phyloP scores from a whole-genome alignment of 768 basidiomycete species.

The Phanerodontia chrysosporium region DNA sequence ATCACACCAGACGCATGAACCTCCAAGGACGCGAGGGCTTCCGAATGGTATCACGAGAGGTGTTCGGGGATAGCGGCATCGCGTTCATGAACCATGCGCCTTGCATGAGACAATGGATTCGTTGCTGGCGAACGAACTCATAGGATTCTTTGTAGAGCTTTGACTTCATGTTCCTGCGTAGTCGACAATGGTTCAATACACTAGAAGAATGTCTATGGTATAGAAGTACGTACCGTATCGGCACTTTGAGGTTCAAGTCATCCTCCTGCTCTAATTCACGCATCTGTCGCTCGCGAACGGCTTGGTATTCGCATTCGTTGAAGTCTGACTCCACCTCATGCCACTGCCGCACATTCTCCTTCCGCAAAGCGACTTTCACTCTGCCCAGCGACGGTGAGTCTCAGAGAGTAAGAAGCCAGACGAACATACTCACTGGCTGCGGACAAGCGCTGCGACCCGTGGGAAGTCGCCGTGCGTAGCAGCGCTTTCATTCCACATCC shows the following conservation, averaged over 20 bases:
- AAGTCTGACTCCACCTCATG: constrained; percentile 81
- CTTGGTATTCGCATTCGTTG: constrained; percentile 76
- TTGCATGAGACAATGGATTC: constrained; percentile 82
- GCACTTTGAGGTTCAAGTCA: constrained; percentile 79
- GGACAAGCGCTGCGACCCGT: constrained; percentile 71
- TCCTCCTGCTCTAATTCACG: constrained; percentile 86
- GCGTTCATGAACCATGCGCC: constrained; percentile 93
- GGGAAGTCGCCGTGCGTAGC: constrained; percentile 73
- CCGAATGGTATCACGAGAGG: constrained; percentile 45
- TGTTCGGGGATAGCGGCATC: constrained; percentile 42
- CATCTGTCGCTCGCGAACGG: constrained; percentile 86
- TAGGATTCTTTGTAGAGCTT: constrained; percentile 88
- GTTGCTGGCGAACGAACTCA: constrained; percentile 85
- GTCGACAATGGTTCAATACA: background rate
- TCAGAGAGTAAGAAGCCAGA: background rate
- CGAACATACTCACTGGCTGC: constrained; percentile 70
- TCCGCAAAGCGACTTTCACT: constrained; percentile 69
- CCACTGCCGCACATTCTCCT: constrained; percentile 75
- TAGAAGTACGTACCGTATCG: constrained; percentile 61
- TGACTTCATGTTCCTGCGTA: constrained; percentile 67
- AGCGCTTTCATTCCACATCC: constrained; percentile 89
- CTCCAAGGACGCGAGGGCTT: constrained; percentile 72
- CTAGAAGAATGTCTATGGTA: background rate
- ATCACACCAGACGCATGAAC: constrained; percentile 76
- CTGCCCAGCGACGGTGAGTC: constrained; percentile 33